These are phyloP conservation scores for Trichocladium uniseriatum DNA, from an alignment of 495 filamentous ascomycete species.

Conservation along the genomic window DNA sequence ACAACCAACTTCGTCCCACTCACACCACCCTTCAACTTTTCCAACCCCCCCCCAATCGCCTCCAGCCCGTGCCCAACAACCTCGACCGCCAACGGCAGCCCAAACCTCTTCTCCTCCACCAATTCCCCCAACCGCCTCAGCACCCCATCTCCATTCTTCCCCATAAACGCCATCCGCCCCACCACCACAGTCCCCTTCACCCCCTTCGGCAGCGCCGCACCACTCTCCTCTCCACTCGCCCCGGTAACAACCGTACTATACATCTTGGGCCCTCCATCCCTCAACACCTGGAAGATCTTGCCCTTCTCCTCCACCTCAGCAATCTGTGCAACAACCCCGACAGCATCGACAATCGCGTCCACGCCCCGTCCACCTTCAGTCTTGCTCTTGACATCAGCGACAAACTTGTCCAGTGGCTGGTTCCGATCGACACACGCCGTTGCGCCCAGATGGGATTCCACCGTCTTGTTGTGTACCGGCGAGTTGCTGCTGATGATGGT, in stretches of 20 bases:
- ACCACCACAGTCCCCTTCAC: conserved; percentile 18
- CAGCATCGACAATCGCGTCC: conserved; percentile 35
- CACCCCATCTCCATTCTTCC: background rate
- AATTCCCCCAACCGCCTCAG: conserved; percentile 19
- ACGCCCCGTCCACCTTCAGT: conserved; percentile 27
- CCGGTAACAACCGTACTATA: conserved; percentile 30
- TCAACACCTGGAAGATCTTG: conserved; percentile 13
- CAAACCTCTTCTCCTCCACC: conserved; percentile 18
- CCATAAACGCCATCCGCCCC: conserved; percentile 18
- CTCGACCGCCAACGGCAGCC: conserved; percentile 20
- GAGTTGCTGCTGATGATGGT: conserved; percentile 36
- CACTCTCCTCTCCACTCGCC: conserved; percentile 1
- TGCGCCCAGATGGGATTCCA: conserved; percentile 25
- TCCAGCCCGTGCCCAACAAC: conserved; percentile 29
- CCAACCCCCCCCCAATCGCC: conserved; percentile 22
- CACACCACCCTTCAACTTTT: conserved; percentile 22
- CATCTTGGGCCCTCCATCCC: conserved; percentile 24
- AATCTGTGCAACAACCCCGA: background rate
- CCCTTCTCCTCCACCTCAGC: conserved; percentile 11
- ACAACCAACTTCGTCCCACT: conserved; percentile 34
- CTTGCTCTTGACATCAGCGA: conserved; percentile 20
- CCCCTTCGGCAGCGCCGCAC: conserved; percentile 14
- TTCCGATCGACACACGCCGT: conserved; percentile 25
- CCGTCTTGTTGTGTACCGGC: conserved; percentile 21
- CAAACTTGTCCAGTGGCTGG: conserved; percentile 9